Percentiles rank a stretch among this genome's conserved stretches.
Conservation (phyloP, 257 asterid species). For the Solanum sejunctum region DNA sequence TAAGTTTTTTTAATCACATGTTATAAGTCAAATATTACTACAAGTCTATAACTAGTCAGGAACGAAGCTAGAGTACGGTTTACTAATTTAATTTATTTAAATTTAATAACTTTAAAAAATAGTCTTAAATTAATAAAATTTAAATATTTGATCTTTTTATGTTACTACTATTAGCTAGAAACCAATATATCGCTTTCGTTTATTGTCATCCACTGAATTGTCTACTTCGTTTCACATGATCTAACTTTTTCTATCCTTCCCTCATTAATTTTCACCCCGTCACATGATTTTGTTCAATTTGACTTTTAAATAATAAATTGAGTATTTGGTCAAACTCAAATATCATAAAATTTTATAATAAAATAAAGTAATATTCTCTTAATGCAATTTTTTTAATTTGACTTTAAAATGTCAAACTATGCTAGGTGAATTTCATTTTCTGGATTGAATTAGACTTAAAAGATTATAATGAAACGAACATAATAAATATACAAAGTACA, state of each 20-base stretch:
- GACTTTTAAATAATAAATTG: neutral
- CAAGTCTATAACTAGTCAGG: neutral
- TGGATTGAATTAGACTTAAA: neutral
- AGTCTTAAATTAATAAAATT: neutral
- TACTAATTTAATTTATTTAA: too few species aligned
- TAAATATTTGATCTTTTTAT: too few species aligned
- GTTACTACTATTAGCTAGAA: neutral
- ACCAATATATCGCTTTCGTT: neutral
- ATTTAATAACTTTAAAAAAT: neutral
- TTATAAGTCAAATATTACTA: neutral
- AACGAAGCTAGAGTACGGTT: too few species aligned
- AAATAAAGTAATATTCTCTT: neutral
- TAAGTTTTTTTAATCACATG: too few species aligned
- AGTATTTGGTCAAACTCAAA: neutral
- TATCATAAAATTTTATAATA: neutral
- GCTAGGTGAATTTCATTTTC: neutral
- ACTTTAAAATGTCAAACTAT: neutral
- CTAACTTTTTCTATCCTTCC: neutral
- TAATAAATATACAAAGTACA: neutral
- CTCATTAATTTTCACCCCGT: neutral
- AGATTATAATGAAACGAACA: neutral
- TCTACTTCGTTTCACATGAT: neutral
- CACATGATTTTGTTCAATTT: neutral
- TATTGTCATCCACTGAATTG: neutral
- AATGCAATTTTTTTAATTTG: neutral